Percentiles rank a stretch among this genome's conserved stretches.
Conservation (phyloP, 257 asterid species). For the Solanum stenotomum region DNA sequence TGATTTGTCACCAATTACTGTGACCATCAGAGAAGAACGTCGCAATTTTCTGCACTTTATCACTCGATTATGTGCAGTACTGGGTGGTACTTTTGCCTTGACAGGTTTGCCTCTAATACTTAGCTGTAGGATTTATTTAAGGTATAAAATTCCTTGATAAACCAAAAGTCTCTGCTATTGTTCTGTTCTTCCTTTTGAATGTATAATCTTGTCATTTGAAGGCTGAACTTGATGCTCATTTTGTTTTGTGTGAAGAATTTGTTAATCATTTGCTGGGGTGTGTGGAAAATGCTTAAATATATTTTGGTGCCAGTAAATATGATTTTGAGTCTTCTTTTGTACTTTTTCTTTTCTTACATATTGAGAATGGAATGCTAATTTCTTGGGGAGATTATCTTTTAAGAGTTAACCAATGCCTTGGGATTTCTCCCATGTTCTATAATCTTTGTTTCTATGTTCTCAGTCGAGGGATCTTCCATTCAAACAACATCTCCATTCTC, state of each 20-base stretch:
- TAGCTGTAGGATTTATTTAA: background rate
- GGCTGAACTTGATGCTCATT: background rate
- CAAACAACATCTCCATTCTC: background rate
- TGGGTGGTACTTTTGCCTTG: conserved; percentile 97
- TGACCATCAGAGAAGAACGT: conserved; percentile 94
- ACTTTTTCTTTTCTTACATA: background rate
- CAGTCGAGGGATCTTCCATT: background rate
- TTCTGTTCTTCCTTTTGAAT: background rate
- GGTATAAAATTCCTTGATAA: background rate
- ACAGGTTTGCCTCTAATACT: conserved; percentile 49
- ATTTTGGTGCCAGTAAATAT: background rate
- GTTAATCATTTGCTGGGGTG: background rate
- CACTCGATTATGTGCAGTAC: conserved; percentile 94
- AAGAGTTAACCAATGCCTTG: background rate
- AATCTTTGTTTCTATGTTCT: background rate
- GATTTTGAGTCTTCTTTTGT: background rate
- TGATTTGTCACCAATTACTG: conserved; percentile 96
- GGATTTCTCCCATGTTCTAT: background rate
- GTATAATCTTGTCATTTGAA: background rate
- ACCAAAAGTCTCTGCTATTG: background rate
- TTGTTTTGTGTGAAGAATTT: background rate
- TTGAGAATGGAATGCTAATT: background rate
- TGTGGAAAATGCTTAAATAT: background rate
- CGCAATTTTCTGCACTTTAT: conserved; percentile 96
- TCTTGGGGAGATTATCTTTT: background rate